Evolutionary conservation across 2,329 filamentous ascomycete species (phyloP).

Genomic region (Leptosphaerulina australis): DNA sequence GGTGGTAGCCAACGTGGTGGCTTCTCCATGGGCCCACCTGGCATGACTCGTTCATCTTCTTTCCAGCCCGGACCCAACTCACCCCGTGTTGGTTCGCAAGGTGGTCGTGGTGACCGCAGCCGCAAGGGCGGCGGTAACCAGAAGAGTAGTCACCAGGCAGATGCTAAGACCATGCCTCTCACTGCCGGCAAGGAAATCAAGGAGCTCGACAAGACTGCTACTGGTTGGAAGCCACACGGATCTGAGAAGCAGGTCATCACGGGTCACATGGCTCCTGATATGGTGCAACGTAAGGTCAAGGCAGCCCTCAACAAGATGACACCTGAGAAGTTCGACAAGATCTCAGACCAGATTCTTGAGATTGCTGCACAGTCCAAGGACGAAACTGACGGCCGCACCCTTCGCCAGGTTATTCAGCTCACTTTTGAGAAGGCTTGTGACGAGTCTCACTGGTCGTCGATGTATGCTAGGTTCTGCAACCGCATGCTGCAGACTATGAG

Average conservation of each 20-base stretch:
- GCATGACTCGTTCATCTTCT: slow-evolving; percentile 65
- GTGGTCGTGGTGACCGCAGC: slow-evolving; percentile 65
- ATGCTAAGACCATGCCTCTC: slow-evolving; percentile 88
- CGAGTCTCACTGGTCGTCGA: slow-evolving; percentile 96
- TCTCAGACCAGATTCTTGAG: slow-evolving; percentile 87
- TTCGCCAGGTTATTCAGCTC: slow-evolving; percentile 97
- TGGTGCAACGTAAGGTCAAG: slow-evolving; percentile 99
- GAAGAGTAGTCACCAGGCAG: slow-evolving; percentile 62
- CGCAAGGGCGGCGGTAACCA: slow-evolving; percentile 58
- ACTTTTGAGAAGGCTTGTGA: slow-evolving; percentile 99
- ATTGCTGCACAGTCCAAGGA: slow-evolving; percentile 96
- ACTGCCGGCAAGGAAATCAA: slow-evolving; percentile 83
- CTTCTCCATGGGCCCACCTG: slow-evolving; percentile 65
- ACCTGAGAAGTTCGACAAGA: slow-evolving; percentile 96
- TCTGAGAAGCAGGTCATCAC: slow-evolving; percentile 43
- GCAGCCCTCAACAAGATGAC: slow-evolving; percentile 99
- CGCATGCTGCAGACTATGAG: slow-evolving; percentile 87
- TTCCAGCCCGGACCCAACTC: slow-evolving; percentile 71
- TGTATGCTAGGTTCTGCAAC: slow-evolving; percentile 99
- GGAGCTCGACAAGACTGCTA: slow-evolving; percentile 72
- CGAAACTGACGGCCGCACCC: slow-evolving; percentile 88
- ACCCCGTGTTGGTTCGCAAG: slow-evolving; percentile 67
- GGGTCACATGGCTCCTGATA: slow-evolving; percentile 76
- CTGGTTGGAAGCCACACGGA: slow-evolving; percentile 84
- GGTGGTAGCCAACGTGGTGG: slow-evolving; percentile 60